A percentile compares a stretch with the other conserved stretches of the same genome.
Evolutionary conservation across 2,329 filamentous ascomycete genomes (phyloP).

Genomic region (Myriosclerotinia curreyana): DNA sequence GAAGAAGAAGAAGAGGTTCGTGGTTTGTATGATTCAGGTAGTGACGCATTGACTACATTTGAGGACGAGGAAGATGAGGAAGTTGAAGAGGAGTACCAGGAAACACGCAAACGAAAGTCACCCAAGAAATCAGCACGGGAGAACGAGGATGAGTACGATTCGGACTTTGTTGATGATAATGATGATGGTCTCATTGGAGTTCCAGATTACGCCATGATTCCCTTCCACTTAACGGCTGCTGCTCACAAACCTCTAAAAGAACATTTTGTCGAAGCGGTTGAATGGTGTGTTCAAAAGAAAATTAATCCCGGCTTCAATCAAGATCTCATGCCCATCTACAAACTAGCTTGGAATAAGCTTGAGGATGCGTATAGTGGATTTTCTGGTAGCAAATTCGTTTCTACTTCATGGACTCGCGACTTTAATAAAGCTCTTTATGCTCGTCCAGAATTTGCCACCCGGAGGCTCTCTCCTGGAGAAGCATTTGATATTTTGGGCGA

Average conservation of each 20-base stretch:
- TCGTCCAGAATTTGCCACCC: constrained; percentile 53
- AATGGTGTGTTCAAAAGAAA: constrained; percentile 79
- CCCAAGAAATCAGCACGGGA: constrained; percentile 18
- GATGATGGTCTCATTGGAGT: constrained; percentile 57
- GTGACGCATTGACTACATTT: constrained; percentile 47
- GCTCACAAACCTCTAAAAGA: constrained; percentile 66
- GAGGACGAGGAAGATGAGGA: constrained; percentile 44
- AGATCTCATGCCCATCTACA: constrained; percentile 59
- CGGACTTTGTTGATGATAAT: constrained; percentile 60
- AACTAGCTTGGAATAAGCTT: constrained; percentile 66
- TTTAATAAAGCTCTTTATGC: constrained; percentile 66
- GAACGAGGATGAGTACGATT: constrained; percentile 31
- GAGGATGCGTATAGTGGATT: constrained; percentile 68
- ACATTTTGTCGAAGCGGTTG: constrained; percentile 69
- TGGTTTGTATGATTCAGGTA: constrained; percentile 25
- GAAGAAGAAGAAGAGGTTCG: constrained; percentile 25
- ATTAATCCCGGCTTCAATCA: constrained; percentile 68
- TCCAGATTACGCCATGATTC: constrained; percentile 51
- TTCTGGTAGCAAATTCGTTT: constrained; percentile 68
- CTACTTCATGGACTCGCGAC: constrained; percentile 63
- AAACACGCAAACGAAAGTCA: constrained; percentile 15
- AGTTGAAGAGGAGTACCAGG: constrained; percentile 21
- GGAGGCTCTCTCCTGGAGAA: constrained; percentile 37
- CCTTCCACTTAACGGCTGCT: constrained; percentile 65
- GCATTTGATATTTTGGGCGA: constrained; percentile 44